phyloP scores from a whole-genome alignment of 208 protist genomes.

The Trypanosoma avium region DNA sequence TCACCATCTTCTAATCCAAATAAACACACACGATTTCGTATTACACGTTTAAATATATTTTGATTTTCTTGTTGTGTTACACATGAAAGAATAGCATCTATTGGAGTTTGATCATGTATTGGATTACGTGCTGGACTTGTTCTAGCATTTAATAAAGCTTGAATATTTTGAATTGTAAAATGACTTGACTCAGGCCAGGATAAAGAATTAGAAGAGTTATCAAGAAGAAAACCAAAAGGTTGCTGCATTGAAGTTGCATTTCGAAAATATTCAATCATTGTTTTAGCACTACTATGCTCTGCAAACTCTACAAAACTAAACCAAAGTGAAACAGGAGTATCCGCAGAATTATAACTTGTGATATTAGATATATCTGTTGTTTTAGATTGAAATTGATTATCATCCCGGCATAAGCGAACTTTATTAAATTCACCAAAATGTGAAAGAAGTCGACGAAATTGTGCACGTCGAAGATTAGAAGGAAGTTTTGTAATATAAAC shows the following conservation, averaged over 20 bases:
- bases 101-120: slow-evolving; percentile 68
- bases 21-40: slow-evolving; percentile 34
- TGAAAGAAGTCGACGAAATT: slow-evolving; percentile 71
- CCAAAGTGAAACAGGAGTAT: slow-evolving; percentile 39
- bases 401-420: slow-evolving; percentile 75
- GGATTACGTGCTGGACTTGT: slow-evolving; percentile 70
- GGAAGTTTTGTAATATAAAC: slow-evolving; percentile 87
- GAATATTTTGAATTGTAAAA: slow-evolving; percentile 39
- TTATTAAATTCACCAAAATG: slow-evolving; percentile 87
- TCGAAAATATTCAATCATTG: slow-evolving; percentile 86
- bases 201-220: slow-evolving; percentile 20
- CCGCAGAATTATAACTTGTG: not conserved
- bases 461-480: slow-evolving; percentile 43
- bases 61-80: slow-evolving; percentile 1
- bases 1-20: slow-evolving; percentile 40
- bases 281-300: slow-evolving; percentile 46
- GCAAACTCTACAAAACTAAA: slow-evolving; percentile 83
- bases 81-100: slow-evolving; percentile 51
- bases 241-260: slow-evolving; percentile 46
- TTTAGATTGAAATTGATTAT: slow-evolving; percentile 47
- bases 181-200: slow-evolving; percentile 8
- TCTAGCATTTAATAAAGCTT: slow-evolving; percentile 44
- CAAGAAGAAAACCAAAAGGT: slow-evolving; percentile 61
- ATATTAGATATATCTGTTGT: not conserved
- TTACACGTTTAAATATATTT: too few species aligned